Evolutionary conservation across 371 early-diverging fungal species (phyloP).

Genomic region (Mortierella sp.): DNA sequence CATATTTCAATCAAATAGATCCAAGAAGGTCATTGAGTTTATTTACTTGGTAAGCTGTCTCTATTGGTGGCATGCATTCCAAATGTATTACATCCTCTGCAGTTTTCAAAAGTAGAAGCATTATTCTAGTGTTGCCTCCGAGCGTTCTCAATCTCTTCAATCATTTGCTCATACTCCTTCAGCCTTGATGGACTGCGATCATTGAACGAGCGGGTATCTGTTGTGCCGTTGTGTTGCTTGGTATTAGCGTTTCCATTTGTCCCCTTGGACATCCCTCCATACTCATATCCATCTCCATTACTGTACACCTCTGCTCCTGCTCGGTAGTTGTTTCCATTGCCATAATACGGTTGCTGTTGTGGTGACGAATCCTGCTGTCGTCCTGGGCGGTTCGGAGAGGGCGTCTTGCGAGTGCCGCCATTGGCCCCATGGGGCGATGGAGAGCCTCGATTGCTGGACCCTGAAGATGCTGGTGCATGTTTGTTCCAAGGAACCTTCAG

Average conservation of each 20-base stretch:
- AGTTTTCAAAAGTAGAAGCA: no score
- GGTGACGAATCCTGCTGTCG: not conserved
- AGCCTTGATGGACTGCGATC: conserved; percentile 21
- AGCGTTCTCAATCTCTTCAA: conserved; percentile 25
- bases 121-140: conserved; percentile 5
- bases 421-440: not conserved
- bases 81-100: no score
- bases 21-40: no score
- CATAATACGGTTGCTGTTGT: not conserved
- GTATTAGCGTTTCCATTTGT: not conserved
- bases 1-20: no score
- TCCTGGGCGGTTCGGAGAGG: conserved; percentile 3
- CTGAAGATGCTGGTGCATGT: not conserved
- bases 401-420: not conserved
- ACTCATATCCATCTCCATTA: conserved; percentile 11
- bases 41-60: no score
- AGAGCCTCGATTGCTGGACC: not conserved
- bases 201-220: conserved; percentile 14
- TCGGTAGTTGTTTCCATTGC: not conserved
- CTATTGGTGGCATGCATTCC: no score
- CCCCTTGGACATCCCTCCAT: conserved; percentile 9
- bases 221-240: not conserved
- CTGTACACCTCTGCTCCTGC: conserved; percentile 1
- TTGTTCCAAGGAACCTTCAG: conserved; percentile 17
- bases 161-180: conserved; percentile 34